Conservation (phyloP, 345 rosid species). For the Eucalyptus polyanthemos region DNA sequence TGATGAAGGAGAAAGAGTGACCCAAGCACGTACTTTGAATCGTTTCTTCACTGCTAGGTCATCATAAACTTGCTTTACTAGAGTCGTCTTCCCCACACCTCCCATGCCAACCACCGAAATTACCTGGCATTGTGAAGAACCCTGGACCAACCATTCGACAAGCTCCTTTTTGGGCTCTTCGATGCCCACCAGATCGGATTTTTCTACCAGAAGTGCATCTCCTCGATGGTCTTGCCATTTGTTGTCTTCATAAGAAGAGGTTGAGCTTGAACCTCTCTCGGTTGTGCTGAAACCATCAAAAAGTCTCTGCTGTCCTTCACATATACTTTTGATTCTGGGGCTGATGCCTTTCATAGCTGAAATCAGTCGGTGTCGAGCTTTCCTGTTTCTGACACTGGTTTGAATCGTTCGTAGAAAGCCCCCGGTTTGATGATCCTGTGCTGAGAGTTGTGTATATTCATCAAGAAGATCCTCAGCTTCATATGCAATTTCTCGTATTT, state of each 20-base stretch:
- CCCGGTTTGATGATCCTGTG: neutral
- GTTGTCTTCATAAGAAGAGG: neutral
- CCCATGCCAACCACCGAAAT: slow-evolving; percentile 26
- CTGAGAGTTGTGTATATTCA: slow-evolving; percentile 9
- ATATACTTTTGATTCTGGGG: neutral
- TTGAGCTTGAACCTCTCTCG: neutral
- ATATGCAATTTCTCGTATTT: slow-evolving; percentile 16
- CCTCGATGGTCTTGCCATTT: slow-evolving; percentile 6
- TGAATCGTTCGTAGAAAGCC: neutral
- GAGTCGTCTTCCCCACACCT: slow-evolving; percentile 27
- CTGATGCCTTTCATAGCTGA: slow-evolving; percentile 6
- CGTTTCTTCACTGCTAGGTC: slow-evolving; percentile 4
- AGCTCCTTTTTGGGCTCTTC: slow-evolving; percentile 11
- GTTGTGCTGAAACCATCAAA: neutral
- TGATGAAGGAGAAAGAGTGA: slow-evolving; percentile 12
- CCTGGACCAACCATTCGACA: slow-evolving; percentile 2
- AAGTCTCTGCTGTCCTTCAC: slow-evolving; percentile 7
- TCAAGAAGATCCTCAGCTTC: slow-evolving; percentile 22
- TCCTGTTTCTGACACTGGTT: slow-evolving; percentile 6
- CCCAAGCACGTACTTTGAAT: slow-evolving; percentile 12
- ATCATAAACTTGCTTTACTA: slow-evolving; percentile 22
- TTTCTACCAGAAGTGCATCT: slow-evolving; percentile 20
- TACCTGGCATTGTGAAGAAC: neutral
- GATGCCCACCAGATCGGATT: slow-evolving; percentile 18
- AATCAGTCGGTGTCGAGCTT: slow-evolving; percentile 5